Base-by-base conservation (phyloP, 192 early-diverging fungal species). In the Dissophora globulifera region DNA sequence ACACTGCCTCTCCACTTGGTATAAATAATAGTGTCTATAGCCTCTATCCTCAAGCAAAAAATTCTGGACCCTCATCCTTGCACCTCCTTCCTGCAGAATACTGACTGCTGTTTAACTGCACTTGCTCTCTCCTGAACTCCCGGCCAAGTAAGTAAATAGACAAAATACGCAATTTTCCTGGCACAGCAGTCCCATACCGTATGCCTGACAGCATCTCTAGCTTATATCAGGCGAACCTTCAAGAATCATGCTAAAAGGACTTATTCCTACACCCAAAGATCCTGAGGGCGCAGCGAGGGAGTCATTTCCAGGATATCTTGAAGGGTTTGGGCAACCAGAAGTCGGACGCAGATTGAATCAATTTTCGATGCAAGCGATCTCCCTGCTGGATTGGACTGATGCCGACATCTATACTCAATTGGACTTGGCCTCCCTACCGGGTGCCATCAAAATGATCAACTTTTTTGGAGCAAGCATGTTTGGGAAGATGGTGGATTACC, bases 251-350 rank as follows among this genome's bases (percentile, higher is more conserved):
- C 20, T 50, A 25, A 27, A 50, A 50, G 49, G 20, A 26, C 25
- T 25, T 26, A 16, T 25, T 6, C 49, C 23, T 50, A 50, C 15
- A 25, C 49, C 23, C 49, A 25, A 26, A 50, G 49, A 50, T 50
- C n/a, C 49, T 50, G 22, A 26, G 49, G 49, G 49, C 49, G 49
- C 22, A 25, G 49, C 49, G 27, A 10, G 15, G 49, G 15, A 25
- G 4, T 19, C 23, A 25, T 50, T 50, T 50, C 49, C 49, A 50
- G 49, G 49, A 12, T 50, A 50, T 26, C 49, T 50, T 25, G 49
- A 50, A 25, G 49, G 49, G 9, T 50, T 50, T 25, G 49, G 49
- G 25, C 49, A 50, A 25, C 49, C 49, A 25, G 49, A 50, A 25
- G 23, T 16, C 49, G 23, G 49, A 50, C 49, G n/a, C 49, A 50